A percentile compares a stretch with the other conserved stretches of the same genome.
phyloP scores from a whole-genome alignment of 2,329 filamentous ascomycete species.

The Botryosphaeria dothidea region DNA sequence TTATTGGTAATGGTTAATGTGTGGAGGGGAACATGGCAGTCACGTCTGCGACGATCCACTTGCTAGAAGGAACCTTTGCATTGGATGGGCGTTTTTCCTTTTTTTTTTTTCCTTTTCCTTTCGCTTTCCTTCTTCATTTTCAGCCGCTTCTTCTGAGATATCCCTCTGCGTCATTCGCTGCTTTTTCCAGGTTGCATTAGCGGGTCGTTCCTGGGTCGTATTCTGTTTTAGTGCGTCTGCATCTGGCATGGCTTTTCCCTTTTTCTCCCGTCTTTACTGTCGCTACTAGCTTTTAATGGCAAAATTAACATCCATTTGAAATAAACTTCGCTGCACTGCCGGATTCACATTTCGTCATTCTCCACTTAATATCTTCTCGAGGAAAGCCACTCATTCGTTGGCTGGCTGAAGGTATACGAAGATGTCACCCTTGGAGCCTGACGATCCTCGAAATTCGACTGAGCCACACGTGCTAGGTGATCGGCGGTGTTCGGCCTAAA shows the following conservation, averaged over 20 bases:
- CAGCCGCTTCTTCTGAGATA: not conserved
- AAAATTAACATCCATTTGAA: not conserved
- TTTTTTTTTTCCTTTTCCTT: not conserved
- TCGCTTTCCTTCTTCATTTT: not conserved
- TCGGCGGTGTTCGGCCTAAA: not conserved
- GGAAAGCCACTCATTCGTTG: not conserved
- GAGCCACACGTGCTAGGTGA: not conserved
- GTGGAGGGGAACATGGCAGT: conserved; percentile 13
- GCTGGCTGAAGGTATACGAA: not conserved
- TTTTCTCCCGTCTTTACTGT: not conserved
- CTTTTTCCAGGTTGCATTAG: conserved; percentile 14
- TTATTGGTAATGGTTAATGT: conserved; percentile 10
- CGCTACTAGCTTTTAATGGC: conserved; percentile 1
- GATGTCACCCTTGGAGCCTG: not conserved
- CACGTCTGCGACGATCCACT: conserved; percentile 12
- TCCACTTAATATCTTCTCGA: not conserved
- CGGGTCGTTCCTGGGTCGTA: conserved; percentile 15
- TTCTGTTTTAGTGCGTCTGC: conserved; percentile 4
- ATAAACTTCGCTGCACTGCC: not conserved
- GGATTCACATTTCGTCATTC: not conserved
- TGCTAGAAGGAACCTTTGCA: conserved; percentile 17
- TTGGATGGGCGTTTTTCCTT: not conserved
- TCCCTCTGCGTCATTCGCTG: conserved; percentile 12
- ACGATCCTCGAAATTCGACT: not conserved
- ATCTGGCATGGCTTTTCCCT: not conserved